A percentile compares a stretch with the other conserved stretches of the same genome.
Evolutionary conservation across 495 filamentous ascomycete genomes (phyloP).

Genomic region (Oidiodendron maius): DNA sequence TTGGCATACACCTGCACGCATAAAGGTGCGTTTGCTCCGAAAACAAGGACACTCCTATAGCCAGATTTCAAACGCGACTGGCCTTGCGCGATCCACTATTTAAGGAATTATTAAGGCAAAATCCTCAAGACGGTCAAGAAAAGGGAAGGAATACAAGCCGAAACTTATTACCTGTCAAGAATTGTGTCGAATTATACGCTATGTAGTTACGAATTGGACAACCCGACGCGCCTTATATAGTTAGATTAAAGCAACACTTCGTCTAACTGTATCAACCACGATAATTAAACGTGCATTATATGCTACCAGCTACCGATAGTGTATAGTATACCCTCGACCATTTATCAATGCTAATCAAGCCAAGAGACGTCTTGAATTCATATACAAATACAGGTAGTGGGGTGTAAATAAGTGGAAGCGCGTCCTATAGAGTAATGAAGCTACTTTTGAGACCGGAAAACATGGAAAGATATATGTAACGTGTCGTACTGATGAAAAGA

Average conservation of each 20-base stretch:
- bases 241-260: no score
- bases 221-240: no score
- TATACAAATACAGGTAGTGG: not conserved
- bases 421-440: not conserved
- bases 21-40: not conserved
- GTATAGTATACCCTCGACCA: not conserved
- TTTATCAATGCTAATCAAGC: not conserved
- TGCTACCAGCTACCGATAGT: not conserved
- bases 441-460: constrained; percentile 3
- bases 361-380: not conserved
- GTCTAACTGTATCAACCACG: no score
- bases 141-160: not conserved
- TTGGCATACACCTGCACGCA: not conserved
- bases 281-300: not conserved
- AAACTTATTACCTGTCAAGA: not conserved
- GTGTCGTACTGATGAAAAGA: constrained; percentile 4
- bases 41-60: not conserved
- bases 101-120: not conserved
- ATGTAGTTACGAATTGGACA: no score
- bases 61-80: not conserved
- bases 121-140: not conserved
- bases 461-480: constrained; percentile 5
- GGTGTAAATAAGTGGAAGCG: not conserved
- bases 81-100: not conserved
- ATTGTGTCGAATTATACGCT: no score